These are phyloP conservation scores for Quercus rubra DNA, from an alignment of 306 rosid genomes.

Conservation along the genomic window DNA sequence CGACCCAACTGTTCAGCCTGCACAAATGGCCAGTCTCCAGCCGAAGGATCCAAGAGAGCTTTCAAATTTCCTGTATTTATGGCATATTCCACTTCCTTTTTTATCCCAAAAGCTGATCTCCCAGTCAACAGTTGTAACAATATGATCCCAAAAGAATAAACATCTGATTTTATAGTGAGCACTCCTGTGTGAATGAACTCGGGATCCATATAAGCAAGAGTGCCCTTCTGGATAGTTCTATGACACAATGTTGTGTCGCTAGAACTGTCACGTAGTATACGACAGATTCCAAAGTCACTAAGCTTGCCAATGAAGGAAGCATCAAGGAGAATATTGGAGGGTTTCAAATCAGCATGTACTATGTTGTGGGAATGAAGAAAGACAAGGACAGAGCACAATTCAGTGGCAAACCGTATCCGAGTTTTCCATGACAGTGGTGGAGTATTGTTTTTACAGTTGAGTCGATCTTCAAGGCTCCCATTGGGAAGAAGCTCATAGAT, in stretches of 20 bases:
- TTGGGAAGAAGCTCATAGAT: too few species aligned
- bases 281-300: too few species aligned
- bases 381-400: too few species aligned
- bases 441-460: too few species aligned
- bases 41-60: conserved; percentile 43
- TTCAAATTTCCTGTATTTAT: conserved; percentile 38
- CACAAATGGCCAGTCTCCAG: conserved; percentile 58
- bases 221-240: conserved; percentile 43
- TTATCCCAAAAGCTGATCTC: conserved; percentile 33
- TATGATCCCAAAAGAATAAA: conserved; percentile 54
- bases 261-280: too few species aligned
- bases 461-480: too few species aligned
- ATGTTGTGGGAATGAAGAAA: too few species aligned
- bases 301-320: too few species aligned
- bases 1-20: conserved; percentile 47
- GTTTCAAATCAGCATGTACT: too few species aligned
- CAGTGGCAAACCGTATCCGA: too few species aligned
- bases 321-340: too few species aligned
- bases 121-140: conserved; percentile 43
- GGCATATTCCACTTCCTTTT: conserved; percentile 35
- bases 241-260: conserved; percentile 11
- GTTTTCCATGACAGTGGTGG: too few species aligned
- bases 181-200: conserved; percentile 44
- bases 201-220: conserved; percentile 45
- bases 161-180: conserved; percentile 49